A percentile compares a stretch with the other conserved stretches of the same genome.
These are phyloP conservation scores for Sarocladium brachiariae DNA, from an alignment of 2,329 filamentous ascomycete species.

Conservation along the genomic window DNA sequence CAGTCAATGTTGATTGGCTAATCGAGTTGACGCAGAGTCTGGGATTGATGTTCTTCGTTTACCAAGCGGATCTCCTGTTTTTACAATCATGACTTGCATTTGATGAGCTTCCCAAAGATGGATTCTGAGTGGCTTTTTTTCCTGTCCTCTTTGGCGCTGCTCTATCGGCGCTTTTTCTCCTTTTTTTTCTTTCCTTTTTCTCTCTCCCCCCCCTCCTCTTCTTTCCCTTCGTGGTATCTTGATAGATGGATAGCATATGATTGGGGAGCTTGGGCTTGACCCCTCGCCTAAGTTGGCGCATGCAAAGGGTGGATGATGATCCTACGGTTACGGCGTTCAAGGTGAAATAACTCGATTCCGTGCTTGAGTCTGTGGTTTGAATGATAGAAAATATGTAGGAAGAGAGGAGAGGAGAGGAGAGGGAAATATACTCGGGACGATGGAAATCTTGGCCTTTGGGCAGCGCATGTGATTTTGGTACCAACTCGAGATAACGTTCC, in stretches of 20 bases:
- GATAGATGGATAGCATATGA: background rate
- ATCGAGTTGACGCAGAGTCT: no score
- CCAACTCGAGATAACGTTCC: no score
- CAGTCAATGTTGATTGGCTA: no score
- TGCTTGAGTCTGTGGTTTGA: background rate
- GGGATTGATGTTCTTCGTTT: slow-evolving; percentile 7
- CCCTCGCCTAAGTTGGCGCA: background rate
- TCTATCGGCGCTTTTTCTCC: no score
- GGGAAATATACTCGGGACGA: background rate
- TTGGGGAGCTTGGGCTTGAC: background rate
- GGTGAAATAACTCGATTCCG: background rate
- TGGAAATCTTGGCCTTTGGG: no score
- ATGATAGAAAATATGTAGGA: no score
- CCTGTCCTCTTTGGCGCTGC: background rate
- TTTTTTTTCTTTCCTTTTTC: background rate
- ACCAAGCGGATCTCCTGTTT: background rate
- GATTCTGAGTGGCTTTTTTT: background rate
- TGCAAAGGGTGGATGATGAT: background rate
- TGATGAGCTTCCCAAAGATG: background rate
- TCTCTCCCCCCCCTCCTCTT: no score
- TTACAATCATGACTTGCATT: slow-evolving; percentile 4
- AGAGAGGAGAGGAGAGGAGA: background rate
- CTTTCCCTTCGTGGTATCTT: no score
- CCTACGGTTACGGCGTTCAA: slow-evolving; percentile 3
- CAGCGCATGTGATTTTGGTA: no score